phyloP scores from a whole-genome alignment of 108 stramenopile genomes.

The Stephanodiscus minutulus region DNA sequence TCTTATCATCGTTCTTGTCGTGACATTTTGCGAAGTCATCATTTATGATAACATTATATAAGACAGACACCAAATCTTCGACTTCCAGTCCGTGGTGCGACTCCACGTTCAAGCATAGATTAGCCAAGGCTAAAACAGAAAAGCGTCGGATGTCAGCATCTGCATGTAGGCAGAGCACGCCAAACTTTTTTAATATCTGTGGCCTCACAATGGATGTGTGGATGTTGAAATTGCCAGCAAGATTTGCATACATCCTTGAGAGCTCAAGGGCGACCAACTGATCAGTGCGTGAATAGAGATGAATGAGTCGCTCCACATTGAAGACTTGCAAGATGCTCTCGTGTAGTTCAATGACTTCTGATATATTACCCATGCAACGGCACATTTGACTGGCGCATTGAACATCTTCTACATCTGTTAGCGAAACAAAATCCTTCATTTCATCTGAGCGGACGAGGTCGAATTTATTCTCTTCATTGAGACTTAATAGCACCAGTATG shows the following conservation, averaged over 20 bases:
- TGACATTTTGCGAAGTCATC: background rate
- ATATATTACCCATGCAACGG: constrained; percentile 72
- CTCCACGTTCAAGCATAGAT: constrained; percentile 50
- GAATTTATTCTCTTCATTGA: constrained; percentile 85
- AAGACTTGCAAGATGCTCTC: constrained; percentile 12
- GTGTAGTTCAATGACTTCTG: constrained; percentile 52
- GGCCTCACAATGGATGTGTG: constrained; percentile 54
- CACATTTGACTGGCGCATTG: constrained; percentile 44
- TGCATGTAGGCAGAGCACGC: constrained; percentile 14
- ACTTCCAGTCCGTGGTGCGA: constrained; percentile 40
- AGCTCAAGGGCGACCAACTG: constrained; percentile 44
- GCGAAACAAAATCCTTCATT: constrained; percentile 21
- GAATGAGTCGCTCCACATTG: constrained; percentile 25
- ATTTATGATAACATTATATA: constrained; percentile 9
- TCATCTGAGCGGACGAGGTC: constrained; percentile 59
- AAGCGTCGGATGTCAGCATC: constrained; percentile 61
- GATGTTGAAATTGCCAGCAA: constrained; percentile 57
- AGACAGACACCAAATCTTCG: constrained; percentile 8
- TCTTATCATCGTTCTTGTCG: background rate
- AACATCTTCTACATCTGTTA: constrained; percentile 28
- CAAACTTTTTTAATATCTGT: constrained; percentile 41
- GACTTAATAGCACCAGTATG: constrained; percentile 57
- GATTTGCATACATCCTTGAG: constrained; percentile 58
- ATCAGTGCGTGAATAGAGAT: constrained; percentile 5
- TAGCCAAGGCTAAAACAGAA: constrained; percentile 59